A percentile compares a stretch with the other conserved stretches of the same genome.
phyloP scores from a whole-genome alignment of 2,329 filamentous ascomycete species.

The Fusarium verrucosum region DNA sequence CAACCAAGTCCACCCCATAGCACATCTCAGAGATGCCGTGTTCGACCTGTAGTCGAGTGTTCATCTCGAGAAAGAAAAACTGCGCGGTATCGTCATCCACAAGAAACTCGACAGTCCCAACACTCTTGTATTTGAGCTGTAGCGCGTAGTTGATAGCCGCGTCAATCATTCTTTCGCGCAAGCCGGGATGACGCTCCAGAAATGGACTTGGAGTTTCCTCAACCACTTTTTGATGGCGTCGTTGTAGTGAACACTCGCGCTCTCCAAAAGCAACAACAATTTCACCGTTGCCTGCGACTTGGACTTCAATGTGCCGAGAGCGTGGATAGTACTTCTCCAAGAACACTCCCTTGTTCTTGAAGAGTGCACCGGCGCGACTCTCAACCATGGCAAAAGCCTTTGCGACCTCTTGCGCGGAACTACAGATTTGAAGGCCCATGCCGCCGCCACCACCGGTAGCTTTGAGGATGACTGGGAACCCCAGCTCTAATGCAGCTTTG shows the following conservation, averaged over 20 bases:
- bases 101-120: constrained; percentile 42
- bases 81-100: constrained; percentile 37
- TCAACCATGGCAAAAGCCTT: neutral
- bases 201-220: neutral
- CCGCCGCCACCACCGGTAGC: neutral
- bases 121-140: constrained; percentile 11
- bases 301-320: neutral
- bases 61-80: constrained; percentile 66
- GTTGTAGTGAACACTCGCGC: constrained; percentile 73
- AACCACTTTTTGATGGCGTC: constrained; percentile 72
- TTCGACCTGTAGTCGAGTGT: constrained; percentile 76
- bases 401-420: neutral
- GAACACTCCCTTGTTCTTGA: neutral
- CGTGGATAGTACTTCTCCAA: neutral
- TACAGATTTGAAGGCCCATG: constrained; percentile 1
- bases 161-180: neutral
- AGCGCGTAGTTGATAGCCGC: neutral
- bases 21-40: constrained; percentile 83
- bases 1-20: constrained; percentile 75
- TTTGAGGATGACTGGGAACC: neutral
- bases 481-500: neutral
- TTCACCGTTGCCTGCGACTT: neutral
- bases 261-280: constrained; percentile 66
- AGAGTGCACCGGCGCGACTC: neutral
- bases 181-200: neutral